Evolutionary conservation across 805 yeast genomes (phyloP), one percentile per base, ranked within the genome.

Genomic region (Saturnispora bothae): DNA sequence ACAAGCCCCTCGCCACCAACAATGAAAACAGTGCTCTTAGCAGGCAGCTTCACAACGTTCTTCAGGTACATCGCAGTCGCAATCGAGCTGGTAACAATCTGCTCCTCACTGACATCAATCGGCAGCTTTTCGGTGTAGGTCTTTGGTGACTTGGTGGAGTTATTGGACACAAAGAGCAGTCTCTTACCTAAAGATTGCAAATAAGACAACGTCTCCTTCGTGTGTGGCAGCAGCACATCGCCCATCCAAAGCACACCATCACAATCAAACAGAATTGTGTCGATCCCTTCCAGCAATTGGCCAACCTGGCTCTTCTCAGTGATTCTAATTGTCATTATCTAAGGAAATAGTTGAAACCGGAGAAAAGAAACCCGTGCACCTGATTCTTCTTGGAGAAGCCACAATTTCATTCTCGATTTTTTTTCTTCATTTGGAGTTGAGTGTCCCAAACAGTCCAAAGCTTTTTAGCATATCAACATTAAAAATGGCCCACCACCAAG

Each of bases 211-310:
- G 95, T 82, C 56, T 92, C 96, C 10, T 65, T 68, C 2, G 84
- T 82, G 14, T 71, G 64, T 5, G 96, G 96, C 34, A 92, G 66
- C 18, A 84, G 60, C 47, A 78, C 83, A 44, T 73, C 76, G 2
- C 97, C 97, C 34, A 82, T 62, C 98, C 98, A 92, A 42, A 92
- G 66, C 4, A 92, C 98, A 23, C 98, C 98, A 56, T 92, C 98
- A 63, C 98, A 92, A 53, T 92, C 98, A 56, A 92, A 92, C 48
- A 92, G 64, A 51, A 88, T 89, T 42, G 83, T 85, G 54, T 86
- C 96, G 56, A 80, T 82, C 37, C 66, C 54, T 46, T 69, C 71
- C 8, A 92, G 60, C 33, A 92, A 61, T 6, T 61, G 52, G 37
- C 69, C 60, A 4, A 72, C 81, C 25, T 70, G 70, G 16, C 63